Evolutionary conservation across 2,329 filamentous ascomycete genomes (phyloP).

Genomic region (Diaporthe citri): DNA sequence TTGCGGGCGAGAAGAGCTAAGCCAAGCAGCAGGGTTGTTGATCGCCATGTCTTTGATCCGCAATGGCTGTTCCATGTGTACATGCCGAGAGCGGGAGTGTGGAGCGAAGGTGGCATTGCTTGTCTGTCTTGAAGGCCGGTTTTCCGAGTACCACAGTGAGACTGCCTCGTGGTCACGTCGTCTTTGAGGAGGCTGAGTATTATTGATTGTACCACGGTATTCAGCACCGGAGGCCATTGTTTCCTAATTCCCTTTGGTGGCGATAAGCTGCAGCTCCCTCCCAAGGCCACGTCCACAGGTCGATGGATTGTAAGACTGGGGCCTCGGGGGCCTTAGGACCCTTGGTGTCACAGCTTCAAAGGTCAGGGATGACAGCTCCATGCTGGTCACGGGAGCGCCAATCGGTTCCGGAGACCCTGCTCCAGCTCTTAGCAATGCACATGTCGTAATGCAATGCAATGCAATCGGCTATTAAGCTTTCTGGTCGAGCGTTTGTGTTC

Average conservation of each 20-base stretch:
- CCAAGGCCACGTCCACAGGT: not conserved
- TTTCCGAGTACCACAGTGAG: not conserved
- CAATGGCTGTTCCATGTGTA: not conserved
- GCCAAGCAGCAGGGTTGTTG: slow-evolving; percentile 8
- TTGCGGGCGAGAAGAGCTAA: not conserved
- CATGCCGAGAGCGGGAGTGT: not conserved
- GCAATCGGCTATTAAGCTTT: slow-evolving; percentile 26
- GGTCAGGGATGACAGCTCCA: slow-evolving; percentile 29
- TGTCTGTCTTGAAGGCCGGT: not conserved
- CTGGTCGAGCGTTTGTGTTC: not conserved
- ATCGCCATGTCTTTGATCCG: not conserved
- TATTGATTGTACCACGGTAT: not conserved
- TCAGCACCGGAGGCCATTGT: not conserved
- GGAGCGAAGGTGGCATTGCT: slow-evolving; percentile 3
- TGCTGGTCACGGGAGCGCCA: slow-evolving; percentile 23
- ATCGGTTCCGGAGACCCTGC: slow-evolving; percentile 9
- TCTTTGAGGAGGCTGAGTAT: slow-evolving; percentile 5
- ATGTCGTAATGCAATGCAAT: slow-evolving; percentile 27
- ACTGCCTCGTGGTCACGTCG: not conserved
- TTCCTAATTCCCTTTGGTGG: not conserved
- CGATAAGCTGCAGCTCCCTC: not conserved
- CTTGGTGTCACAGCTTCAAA: slow-evolving; percentile 6
- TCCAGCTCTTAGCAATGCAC: slow-evolving; percentile 16
- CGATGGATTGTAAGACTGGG: not conserved
- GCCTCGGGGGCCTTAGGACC: not conserved